Evolutionary conservation across 345 rosid species (phyloP).

Genomic region (Schrenkiella parvula): DNA sequence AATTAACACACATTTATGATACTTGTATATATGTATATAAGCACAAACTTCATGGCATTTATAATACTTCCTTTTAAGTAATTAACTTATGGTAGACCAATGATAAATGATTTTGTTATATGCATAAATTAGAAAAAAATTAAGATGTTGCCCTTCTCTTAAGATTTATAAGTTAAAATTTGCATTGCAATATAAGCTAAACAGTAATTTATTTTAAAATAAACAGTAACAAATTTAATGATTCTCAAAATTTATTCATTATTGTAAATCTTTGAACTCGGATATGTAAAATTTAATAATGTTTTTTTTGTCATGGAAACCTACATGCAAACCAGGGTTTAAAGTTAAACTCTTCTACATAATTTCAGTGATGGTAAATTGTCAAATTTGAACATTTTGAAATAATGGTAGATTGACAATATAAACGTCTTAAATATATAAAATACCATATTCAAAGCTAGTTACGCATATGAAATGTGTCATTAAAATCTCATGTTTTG

Average conservation of each 20-base stretch:
- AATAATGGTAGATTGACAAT: too few species aligned
- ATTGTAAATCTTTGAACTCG: too few species aligned
- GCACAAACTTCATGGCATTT: background rate
- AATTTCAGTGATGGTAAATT: background rate
- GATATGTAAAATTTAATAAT: too few species aligned
- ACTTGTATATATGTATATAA: background rate
- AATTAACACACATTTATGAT: background rate
- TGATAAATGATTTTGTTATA: background rate
- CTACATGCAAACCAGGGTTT: background rate
- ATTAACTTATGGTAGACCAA: background rate
- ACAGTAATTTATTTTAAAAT: background rate
- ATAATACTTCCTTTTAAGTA: background rate
- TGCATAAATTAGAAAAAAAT: background rate
- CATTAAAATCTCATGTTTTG: background rate
- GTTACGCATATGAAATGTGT: background rate
- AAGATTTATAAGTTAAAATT: background rate
- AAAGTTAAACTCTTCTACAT: background rate
- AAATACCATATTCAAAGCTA: background rate
- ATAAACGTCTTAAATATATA: background rate
- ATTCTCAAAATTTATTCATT: background rate
- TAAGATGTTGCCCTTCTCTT: background rate
- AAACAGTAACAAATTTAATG: background rate
- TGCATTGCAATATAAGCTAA: background rate
- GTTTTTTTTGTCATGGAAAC: background rate
- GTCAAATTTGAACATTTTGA: background rate